Base-by-base conservation (phyloP, 2,329 filamentous ascomycete species). In the Fusarium sp. region DNA sequence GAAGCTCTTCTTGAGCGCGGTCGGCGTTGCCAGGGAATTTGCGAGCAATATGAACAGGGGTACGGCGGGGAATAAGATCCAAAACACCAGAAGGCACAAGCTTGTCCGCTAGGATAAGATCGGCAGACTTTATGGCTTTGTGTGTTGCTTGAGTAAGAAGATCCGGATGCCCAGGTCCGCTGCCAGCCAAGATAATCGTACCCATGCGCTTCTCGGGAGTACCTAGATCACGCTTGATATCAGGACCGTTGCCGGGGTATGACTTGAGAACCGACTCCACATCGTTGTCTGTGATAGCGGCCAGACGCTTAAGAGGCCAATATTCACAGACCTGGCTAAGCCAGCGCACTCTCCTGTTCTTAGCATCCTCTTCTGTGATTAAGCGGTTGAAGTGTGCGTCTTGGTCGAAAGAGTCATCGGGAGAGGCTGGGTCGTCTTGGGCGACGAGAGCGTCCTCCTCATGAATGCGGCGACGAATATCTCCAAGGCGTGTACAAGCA, bases 1-100 rank as follows among this genome's bases (percentile, higher is more conserved):
- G 86, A 6, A 99, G 88, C 79, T 99, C 96, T 75, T 94, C 89
- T 77, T 99, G 96, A 0, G 96, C 96, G 44, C 89, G 89, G 72
- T 99, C 96, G 40, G 96, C 96, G 79, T 99, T 98, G 22, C 96
- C 96, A 1, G 96, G 96, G 79, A 99, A 99, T 78, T 99, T 99
- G 75, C 94, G 91, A 6, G 96, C 95, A 72, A 99, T 99, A 73
- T 93, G 89, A 14, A 98, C 90, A 11, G 91, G 90, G 10, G 94
- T 97, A 54, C 95, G 89, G 35, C 96, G 92, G 3, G 96, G 96
- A 56, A 98, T 92, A 17, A 99, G 87, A 68, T 95, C 92, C 11
- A 99, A 84, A 4, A 99, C 93, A 9, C 91, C 89, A 0, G 92
- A 86, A 0, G 96, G 93, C 5, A 96, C 92, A 47, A 96, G 90